Percentiles rank a stretch among this genome's conserved stretches.
Evolutionary conservation across 1,284 basidiomycete species (phyloP).

Genomic region (Ceratobasidium sp.): DNA sequence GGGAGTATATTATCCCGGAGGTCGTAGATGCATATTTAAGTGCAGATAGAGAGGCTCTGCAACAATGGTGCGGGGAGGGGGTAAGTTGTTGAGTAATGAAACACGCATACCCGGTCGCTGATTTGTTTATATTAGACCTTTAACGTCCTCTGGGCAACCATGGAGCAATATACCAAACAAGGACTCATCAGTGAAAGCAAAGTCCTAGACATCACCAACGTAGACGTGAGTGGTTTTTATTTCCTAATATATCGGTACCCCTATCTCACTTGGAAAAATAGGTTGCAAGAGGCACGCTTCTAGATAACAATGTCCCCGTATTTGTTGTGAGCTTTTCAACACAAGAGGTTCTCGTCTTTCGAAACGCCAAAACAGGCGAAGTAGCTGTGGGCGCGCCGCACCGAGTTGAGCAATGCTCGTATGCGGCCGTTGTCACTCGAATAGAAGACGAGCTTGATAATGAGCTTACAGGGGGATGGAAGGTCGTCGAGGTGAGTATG

Average conservation of each 20-base stretch:
- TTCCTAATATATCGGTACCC: slow-evolving; percentile 11
- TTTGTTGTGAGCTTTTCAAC: slow-evolving; percentile 95
- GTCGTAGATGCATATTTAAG: slow-evolving; percentile 95
- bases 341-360: slow-evolving; percentile 94
- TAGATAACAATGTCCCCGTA: slow-evolving; percentile 91
- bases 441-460: slow-evolving; percentile 88
- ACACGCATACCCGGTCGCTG: neutral
- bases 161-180: slow-evolving; percentile 93
- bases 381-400: slow-evolving; percentile 88
- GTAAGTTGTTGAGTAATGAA: slow-evolving; percentile 65
- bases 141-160: slow-evolving; percentile 97
- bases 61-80: slow-evolving; percentile 96
- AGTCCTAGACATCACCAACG: slow-evolving; percentile 93
- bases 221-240: slow-evolving; percentile 75
- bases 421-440: slow-evolving; percentile 92
- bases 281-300: slow-evolving; percentile 76
- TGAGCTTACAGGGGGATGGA: slow-evolving; percentile 98
- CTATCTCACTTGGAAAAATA: slow-evolving; percentile 63
- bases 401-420: slow-evolving; percentile 92
- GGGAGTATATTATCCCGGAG: slow-evolving; percentile 98
- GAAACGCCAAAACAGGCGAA: slow-evolving; percentile 88
- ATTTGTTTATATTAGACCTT: slow-evolving; percentile 72
- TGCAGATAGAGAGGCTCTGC: slow-evolving; percentile 87
- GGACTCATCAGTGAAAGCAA: slow-evolving; percentile 92
- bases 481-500: slow-evolving; percentile 87